A percentile compares a stretch with the other conserved stretches of the same genome.
Evolutionary conservation across 257 asterid species (phyloP).

Genomic region (Capsicum pubescens): DNA sequence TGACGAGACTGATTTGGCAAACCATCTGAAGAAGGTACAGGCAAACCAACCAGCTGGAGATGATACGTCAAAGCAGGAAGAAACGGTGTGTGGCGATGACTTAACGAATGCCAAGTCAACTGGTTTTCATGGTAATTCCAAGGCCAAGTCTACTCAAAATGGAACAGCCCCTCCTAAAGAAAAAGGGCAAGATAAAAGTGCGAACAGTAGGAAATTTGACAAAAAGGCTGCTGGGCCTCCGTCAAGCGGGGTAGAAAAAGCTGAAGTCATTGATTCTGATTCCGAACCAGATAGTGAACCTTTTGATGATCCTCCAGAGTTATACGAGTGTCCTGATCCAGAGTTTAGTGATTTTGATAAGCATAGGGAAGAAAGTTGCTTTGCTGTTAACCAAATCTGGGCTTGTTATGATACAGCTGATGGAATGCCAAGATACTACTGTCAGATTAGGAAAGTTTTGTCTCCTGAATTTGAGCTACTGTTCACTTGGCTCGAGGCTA

Average conservation of each 20-base stretch:
- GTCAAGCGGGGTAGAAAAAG: slow-evolving; percentile 37
- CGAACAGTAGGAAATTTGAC: slow-evolving; percentile 31
- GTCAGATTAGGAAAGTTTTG: slow-evolving; percentile 54
- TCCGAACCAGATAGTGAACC: slow-evolving; percentile 38
- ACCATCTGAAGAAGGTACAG: slow-evolving; percentile 43
- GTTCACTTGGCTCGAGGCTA: slow-evolving; percentile 72
- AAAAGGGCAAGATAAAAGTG: slow-evolving; percentile 32
- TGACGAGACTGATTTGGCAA: slow-evolving; percentile 44
- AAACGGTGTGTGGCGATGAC: slow-evolving; percentile 35
- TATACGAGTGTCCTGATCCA: slow-evolving; percentile 56
- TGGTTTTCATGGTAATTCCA: slow-evolving; percentile 35
- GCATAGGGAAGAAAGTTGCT: slow-evolving; percentile 47
- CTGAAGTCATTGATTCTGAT: slow-evolving; percentile 53
- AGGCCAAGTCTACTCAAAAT: slow-evolving; percentile 35
- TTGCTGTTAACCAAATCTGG: slow-evolving; percentile 72
- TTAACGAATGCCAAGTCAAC: slow-evolving; percentile 31
- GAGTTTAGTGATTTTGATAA: slow-evolving; percentile 77
- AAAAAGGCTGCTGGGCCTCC: slow-evolving; percentile 29
- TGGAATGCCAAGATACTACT: slow-evolving; percentile 84
- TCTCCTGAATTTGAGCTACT: slow-evolving; percentile 52
- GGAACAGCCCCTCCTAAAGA: slow-evolving; percentile 39
- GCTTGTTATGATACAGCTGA: slow-evolving; percentile 74
- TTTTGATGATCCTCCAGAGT: slow-evolving; percentile 25
- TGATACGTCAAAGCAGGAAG: slow-evolving; percentile 33
- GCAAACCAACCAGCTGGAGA: slow-evolving; percentile 43